Evolutionary conservation across 202 grass and related monocot species (phyloP).

Genomic region (Carex sylvatica): DNA sequence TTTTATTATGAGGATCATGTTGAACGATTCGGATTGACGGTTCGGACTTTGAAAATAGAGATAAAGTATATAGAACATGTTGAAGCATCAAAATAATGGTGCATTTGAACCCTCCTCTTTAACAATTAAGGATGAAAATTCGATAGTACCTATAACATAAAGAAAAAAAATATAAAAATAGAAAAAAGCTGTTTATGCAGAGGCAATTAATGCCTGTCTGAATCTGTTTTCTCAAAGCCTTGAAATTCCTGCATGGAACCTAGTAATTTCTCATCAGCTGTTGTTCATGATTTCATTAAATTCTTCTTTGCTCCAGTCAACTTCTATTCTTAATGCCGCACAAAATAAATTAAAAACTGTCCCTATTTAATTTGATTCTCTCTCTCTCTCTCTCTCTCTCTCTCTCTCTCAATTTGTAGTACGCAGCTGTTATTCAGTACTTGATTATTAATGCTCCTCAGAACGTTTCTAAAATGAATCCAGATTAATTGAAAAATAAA

Average conservation of each 20-base stretch:
- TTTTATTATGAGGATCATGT: no score
- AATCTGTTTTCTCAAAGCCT: not conserved
- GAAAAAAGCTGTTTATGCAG: no score
- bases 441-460: not conserved
- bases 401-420: not conserved
- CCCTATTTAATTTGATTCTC: not conserved
- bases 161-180: no score
- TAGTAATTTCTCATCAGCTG: conserved; percentile 24
- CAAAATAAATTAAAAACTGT: not conserved
- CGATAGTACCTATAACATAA: no score
- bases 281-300: conserved; percentile 32
- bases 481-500: not conserved
- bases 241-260: not conserved
- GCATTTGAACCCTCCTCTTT: no score
- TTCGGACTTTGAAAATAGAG: no score
- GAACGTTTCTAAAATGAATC: not conserved
- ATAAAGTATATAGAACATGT: no score
- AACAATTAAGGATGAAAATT: no score
- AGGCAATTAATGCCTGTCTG: conserved; percentile 8
- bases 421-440: not conserved
- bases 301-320: conserved; percentile 18
- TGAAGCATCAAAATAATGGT: no score
- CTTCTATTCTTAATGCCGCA: conserved; percentile 17
- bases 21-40: no score
- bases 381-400: conserved; percentile 16